phyloP scores from a whole-genome alignment of 2,329 filamentous ascomycete genomes.

The Rhynchosporium graminicola region DNA sequence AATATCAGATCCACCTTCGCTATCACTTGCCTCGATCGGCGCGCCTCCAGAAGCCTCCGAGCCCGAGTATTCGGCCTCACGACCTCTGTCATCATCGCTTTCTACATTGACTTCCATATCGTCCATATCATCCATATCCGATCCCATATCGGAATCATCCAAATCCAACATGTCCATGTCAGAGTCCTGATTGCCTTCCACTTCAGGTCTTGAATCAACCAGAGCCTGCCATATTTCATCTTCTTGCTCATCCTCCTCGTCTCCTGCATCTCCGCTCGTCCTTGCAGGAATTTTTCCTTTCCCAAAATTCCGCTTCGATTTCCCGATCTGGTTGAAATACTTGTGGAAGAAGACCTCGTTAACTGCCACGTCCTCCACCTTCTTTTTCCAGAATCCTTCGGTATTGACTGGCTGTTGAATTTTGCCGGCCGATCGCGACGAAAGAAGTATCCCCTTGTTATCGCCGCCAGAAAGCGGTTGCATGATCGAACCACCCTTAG shows the following conservation, averaged over 20 bases:
- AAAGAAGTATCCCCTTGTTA: conserved; percentile 61
- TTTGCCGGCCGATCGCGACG: conserved; percentile 47
- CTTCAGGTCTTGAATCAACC: conserved; percentile 75
- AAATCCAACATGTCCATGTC: conserved; percentile 53
- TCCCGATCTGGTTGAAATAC: conserved; percentile 81
- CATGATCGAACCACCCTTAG: conserved; percentile 90
- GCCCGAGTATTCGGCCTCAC: conserved; percentile 41
- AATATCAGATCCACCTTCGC: conserved; percentile 55
- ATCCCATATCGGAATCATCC: conserved; percentile 51
- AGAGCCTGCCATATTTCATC: conserved; percentile 92
- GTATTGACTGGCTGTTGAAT: conserved; percentile 72
- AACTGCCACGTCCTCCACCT: conserved; percentile 79
- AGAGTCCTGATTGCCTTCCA: conserved; percentile 65
- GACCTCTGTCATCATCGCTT: conserved; percentile 46
- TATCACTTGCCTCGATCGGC: conserved; percentile 30
- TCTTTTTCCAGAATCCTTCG: conserved; percentile 88
- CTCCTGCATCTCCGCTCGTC: conserved; percentile 44
- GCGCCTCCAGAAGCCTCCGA: conserved; percentile 34
- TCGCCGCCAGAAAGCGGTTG: conserved; percentile 76
- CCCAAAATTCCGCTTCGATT: conserved; percentile 55
- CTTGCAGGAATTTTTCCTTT: conserved; percentile 59
- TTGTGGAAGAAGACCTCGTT: conserved; percentile 98
- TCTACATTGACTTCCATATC: conserved; percentile 49
- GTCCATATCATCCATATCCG: conserved; percentile 49
- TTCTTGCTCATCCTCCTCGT: conserved; percentile 61